These are phyloP conservation scores for Mimosa pudica DNA, from an alignment of 306 rosid genomes.

Conservation along the genomic window DNA sequence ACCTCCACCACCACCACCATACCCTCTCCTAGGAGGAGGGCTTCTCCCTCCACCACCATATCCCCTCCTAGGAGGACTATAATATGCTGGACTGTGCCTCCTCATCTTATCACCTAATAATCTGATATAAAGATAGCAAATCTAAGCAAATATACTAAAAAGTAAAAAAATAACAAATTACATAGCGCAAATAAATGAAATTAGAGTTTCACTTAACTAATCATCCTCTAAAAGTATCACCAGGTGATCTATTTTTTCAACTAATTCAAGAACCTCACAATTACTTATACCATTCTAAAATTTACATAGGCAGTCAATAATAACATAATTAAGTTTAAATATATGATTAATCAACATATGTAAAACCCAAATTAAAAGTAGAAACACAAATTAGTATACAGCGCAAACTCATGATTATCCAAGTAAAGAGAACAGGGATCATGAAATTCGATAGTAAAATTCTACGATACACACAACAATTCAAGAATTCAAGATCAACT, in stretches of 20 bases:
- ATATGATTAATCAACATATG: no score
- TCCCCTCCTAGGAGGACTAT: constrained; percentile 92
- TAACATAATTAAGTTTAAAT: no score
- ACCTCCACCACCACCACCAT: constrained; percentile 53
- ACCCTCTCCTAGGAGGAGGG: constrained; percentile 53
- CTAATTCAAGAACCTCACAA: no score
- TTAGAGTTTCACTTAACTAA: no score
- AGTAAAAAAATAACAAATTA: not conserved
- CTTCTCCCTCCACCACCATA: constrained; percentile 76
- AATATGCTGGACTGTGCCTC: constrained; percentile 90
- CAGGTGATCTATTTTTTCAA: no score
- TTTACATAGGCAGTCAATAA: no score
- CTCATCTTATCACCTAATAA: constrained; percentile 54
- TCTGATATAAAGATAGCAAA: not conserved
- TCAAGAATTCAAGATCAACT: not conserved
- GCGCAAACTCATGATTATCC: no score
- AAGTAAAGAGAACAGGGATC: not conserved
- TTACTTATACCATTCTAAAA: no score
- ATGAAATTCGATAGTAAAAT: not conserved
- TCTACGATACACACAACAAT: no score
- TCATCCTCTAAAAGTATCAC: no score
- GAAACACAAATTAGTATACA: no score
- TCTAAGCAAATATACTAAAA: not conserved
- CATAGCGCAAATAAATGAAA: not conserved
- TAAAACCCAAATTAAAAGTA: no score